phyloP scores from a whole-genome alignment of 306 rosid species.

The Hylodesmum podocarpum region DNA sequence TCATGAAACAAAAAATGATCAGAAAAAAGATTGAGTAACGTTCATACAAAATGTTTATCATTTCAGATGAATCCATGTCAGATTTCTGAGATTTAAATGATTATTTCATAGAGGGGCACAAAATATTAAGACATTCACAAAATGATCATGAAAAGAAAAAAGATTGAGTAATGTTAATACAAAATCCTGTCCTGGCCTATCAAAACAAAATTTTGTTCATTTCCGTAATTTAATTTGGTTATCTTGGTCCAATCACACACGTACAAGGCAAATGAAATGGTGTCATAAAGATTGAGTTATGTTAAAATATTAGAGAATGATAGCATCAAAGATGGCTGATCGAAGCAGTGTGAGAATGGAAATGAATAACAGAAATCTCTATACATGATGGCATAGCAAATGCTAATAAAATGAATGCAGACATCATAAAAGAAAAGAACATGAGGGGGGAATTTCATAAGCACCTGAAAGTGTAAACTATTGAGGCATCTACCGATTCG shows the following conservation, averaged over 20 bases:
- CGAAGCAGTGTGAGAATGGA: background rate
- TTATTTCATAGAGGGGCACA: background rate
- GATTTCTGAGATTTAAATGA: background rate
- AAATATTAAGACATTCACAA: background rate
- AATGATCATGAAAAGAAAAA: background rate
- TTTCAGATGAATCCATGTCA: background rate
- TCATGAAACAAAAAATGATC: background rate
- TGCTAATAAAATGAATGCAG: constrained; percentile 7
- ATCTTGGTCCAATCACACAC: background rate
- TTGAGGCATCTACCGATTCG: constrained; percentile 57
- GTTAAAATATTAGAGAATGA: constrained; percentile 6
- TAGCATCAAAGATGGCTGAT: background rate
- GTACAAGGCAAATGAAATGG: background rate
- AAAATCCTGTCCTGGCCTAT: background rate
- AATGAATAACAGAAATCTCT: background rate
- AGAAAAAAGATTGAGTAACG: too few relatives aligned
- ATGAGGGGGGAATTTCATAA: background rate
- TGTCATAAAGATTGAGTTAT: background rate
- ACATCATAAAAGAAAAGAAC: background rate
- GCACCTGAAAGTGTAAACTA: constrained; percentile 73
- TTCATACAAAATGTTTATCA: too few relatives aligned
- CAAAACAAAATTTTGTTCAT: background rate
- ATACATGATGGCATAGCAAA: background rate
- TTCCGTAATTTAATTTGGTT: background rate
- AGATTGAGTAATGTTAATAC: too few relatives aligned